Evolutionary conservation across 2,329 filamentous ascomycete genomes (phyloP).

Genomic region (Cladophialophora immunda): DNA sequence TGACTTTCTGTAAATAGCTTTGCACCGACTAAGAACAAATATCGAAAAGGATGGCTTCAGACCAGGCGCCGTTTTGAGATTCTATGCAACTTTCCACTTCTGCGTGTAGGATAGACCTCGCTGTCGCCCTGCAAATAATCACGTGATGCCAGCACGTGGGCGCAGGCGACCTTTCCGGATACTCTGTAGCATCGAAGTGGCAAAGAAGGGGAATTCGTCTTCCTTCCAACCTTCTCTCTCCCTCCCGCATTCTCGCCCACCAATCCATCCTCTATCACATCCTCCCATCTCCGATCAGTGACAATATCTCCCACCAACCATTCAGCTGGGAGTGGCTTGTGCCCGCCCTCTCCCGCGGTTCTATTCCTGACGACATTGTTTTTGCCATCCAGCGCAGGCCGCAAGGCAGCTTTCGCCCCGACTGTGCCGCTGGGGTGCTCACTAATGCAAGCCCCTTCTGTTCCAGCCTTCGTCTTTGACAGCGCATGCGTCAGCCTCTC

Average conservation of each 20-base stretch:
- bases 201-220: neutral
- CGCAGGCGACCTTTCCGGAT: neutral
- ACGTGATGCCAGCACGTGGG: neutral
- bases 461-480: slow-evolving; percentile 35
- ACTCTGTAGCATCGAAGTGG: neutral
- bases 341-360: slow-evolving; percentile 20
- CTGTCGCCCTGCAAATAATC: neutral
- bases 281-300: neutral
- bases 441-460: slow-evolving; percentile 35
- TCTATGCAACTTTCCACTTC: neutral
- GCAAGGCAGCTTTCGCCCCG: slow-evolving; percentile 18
- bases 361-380: slow-evolving; percentile 34
- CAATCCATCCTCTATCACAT: neutral
- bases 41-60: neutral
- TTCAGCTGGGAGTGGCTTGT: slow-evolving; percentile 24
- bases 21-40: neutral
- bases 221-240: neutral
- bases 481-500: slow-evolving; percentile 37
- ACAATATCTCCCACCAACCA: slow-evolving; percentile 10
- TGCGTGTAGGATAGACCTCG: neutral
- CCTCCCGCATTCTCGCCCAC: neutral
- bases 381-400: slow-evolving; percentile 10
- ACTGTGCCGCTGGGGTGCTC: slow-evolving; percentile 24
- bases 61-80: neutral
- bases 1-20: neutral